Conservation (phyloP, 768 basidiomycete species). For the Chalciporus sphaerocephalus region DNA sequence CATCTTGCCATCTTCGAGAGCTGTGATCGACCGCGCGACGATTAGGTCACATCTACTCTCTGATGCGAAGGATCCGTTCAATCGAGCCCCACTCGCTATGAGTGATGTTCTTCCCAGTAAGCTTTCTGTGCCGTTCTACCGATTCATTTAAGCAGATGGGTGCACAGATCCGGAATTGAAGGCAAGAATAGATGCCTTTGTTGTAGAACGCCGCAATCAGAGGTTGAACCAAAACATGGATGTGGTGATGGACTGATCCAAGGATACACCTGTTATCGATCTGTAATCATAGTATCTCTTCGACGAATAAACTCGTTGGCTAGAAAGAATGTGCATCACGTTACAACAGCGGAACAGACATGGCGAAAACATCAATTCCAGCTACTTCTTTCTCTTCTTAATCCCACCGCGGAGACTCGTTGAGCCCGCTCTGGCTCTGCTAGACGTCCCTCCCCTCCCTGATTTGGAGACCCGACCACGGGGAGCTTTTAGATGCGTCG, state of each 20-base stretch:
- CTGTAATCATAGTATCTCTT: slow-evolving; percentile 9
- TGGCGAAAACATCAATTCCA: background rate
- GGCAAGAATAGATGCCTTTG: slow-evolving; percentile 66
- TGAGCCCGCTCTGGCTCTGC: slow-evolving; percentile 27
- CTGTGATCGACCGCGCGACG: slow-evolving; percentile 80
- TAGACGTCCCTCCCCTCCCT: slow-evolving; percentile 22
- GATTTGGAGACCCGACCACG: slow-evolving; percentile 26
- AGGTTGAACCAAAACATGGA: slow-evolving; percentile 32
- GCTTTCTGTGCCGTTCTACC: slow-evolving; percentile 22
- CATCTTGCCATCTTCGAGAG: slow-evolving; percentile 74
- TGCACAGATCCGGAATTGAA: slow-evolving; percentile 63
- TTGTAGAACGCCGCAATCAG: slow-evolving; percentile 52
- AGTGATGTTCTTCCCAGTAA: slow-evolving; percentile 76
- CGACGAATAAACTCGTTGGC: slow-evolving; percentile 4
- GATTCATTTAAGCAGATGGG: slow-evolving; percentile 7
- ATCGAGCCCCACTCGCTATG: slow-evolving; percentile 74
- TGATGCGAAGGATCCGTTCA: slow-evolving; percentile 93
- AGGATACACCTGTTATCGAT: background rate
- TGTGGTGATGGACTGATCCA: slow-evolving; percentile 21
- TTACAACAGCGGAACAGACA: background rate
- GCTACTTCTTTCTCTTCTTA: slow-evolving; percentile 34
- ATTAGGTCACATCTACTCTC: slow-evolving; percentile 94
- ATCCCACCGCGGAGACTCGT: slow-evolving; percentile 21
- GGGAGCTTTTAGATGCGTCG: slow-evolving; percentile 16
- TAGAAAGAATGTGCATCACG: background rate